Percentiles rank a stretch among this genome's conserved stretches.
Conservation (phyloP, 345 rosid species). For the Garcia nutans region DNA sequence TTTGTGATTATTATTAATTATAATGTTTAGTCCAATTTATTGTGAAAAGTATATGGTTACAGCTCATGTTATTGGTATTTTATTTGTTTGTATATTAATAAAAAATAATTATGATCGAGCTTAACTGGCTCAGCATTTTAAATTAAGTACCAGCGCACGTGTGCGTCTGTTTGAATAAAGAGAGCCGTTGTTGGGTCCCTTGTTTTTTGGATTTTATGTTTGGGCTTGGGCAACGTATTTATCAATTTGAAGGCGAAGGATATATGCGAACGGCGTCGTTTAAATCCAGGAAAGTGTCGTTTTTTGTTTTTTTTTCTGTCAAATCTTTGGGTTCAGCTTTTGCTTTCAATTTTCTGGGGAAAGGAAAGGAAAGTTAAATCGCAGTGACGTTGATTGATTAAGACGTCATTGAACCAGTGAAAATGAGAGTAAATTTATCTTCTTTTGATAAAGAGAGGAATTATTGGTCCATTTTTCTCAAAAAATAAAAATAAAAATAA, state of each 20-base stretch:
- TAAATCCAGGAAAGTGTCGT: neutral
- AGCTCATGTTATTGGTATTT: neutral
- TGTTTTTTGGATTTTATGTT: neutral
- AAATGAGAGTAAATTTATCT: conserved; percentile 14
- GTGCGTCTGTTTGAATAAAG: conserved; percentile 29
- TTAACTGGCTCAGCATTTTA: conserved; percentile 35
- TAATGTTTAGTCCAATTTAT: too few species aligned
- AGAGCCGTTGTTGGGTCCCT: conserved; percentile 26
- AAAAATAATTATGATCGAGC: conserved; percentile 2
- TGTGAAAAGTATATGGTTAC: neutral
- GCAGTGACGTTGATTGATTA: conserved; percentile 1
- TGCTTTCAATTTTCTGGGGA: neutral
- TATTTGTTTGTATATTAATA: too few species aligned
- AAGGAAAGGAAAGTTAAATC: neutral
- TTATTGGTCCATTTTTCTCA: neutral
- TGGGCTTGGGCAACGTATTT: neutral
- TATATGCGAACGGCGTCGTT: conserved; percentile 7
- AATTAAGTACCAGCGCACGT: conserved; percentile 47
- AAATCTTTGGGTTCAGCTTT: neutral
- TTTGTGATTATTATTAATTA: neutral
- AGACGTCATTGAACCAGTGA: neutral
- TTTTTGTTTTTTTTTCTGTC: neutral
- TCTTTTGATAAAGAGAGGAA: conserved; percentile 18
- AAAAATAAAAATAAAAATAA: too few species aligned
- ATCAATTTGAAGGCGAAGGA: conserved; percentile 3